Percentiles rank a stretch among this genome's conserved stretches.
Evolutionary conservation across 2,329 filamentous ascomycete species (phyloP).

Genomic region (Ophiosphaerella herpotricha): DNA sequence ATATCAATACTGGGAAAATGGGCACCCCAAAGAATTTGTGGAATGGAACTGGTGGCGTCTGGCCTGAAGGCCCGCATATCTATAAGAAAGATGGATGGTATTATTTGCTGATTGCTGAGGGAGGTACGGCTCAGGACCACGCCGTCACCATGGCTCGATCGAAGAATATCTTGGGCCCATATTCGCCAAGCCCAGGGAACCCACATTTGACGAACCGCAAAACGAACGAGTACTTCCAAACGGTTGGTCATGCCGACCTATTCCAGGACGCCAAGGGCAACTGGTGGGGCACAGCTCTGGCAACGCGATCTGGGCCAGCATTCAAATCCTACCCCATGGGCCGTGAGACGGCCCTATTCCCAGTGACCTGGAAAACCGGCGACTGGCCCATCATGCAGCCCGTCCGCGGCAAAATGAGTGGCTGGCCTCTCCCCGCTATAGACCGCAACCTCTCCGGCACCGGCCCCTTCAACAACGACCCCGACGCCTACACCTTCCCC

Average conservation of each 20-base stretch:
- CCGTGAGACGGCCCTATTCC: conserved; percentile 30
- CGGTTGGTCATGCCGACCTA: conserved; percentile 34
- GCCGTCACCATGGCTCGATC: conserved; percentile 43
- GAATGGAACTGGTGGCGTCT: conserved; percentile 42
- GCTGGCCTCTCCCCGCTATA: conserved; percentile 45
- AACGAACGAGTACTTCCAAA: conserved; percentile 43
- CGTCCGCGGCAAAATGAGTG: conserved; percentile 52
- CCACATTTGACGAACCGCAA: conserved; percentile 43
- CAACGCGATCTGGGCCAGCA: conserved; percentile 22
- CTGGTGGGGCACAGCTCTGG: conserved; percentile 34
- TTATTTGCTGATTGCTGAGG: conserved; percentile 43
- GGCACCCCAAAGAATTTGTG: conserved; percentile 34
- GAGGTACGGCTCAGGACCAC: conserved; percentile 41
- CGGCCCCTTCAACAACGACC: conserved; percentile 47
- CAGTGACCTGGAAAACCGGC: conserved; percentile 28
- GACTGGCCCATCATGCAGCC: conserved; percentile 52
- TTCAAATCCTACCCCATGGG: conserved; percentile 30
- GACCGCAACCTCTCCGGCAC: conserved; percentile 43
- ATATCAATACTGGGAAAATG: conserved; percentile 40
- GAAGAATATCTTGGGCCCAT: conserved; percentile 41
- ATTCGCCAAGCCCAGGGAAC: conserved; percentile 37
- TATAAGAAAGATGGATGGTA: conserved; percentile 41
- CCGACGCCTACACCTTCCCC: conserved; percentile 54
- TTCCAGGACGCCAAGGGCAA: conserved; percentile 29
- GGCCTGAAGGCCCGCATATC: conserved; percentile 45